Conservation (phyloP, 2,329 filamentous ascomycete genomes). For the Monilinia vaccinii-corymbosi region DNA sequence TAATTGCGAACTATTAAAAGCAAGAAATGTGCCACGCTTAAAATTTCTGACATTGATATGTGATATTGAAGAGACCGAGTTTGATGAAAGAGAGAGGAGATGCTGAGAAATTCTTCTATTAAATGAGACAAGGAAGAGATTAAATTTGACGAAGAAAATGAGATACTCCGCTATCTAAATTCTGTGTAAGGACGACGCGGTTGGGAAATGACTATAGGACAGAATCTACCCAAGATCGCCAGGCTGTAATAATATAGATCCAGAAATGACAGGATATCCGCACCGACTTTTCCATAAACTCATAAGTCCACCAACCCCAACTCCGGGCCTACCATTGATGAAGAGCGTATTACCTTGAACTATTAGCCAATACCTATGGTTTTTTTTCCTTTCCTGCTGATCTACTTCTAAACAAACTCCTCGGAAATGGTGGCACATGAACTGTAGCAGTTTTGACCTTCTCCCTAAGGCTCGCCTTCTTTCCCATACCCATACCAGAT, state of each 20-base stretch:
- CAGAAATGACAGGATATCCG: conserved; percentile 1
- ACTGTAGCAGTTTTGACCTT: conserved; percentile 7
- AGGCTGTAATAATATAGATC: not conserved
- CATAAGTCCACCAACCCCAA: not conserved
- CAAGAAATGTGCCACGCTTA: too few relatives aligned
- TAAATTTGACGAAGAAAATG: not conserved
- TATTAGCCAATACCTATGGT: not conserved
- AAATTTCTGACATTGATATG: too few relatives aligned
- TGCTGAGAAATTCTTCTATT: too few relatives aligned
- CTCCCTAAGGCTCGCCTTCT: not conserved
- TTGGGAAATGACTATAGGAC: not conserved
- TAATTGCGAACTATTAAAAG: too few relatives aligned
- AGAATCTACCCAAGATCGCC: not conserved
- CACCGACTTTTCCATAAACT: not conserved
- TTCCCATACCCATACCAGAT: not conserved
- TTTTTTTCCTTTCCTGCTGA: conserved; percentile 9
- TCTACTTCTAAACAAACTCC: conserved; percentile 6
- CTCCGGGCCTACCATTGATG: not conserved
- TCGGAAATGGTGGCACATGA: conserved; percentile 8
- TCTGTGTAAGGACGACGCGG: not conserved
- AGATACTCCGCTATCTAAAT: not conserved
- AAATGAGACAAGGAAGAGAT: not conserved
- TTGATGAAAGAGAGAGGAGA: too few relatives aligned
- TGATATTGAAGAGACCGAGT: too few relatives aligned
- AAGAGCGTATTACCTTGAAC: not conserved